Base-by-base conservation (phyloP, 192 early-diverging fungal species). In the Coemansia sp. region DNA sequence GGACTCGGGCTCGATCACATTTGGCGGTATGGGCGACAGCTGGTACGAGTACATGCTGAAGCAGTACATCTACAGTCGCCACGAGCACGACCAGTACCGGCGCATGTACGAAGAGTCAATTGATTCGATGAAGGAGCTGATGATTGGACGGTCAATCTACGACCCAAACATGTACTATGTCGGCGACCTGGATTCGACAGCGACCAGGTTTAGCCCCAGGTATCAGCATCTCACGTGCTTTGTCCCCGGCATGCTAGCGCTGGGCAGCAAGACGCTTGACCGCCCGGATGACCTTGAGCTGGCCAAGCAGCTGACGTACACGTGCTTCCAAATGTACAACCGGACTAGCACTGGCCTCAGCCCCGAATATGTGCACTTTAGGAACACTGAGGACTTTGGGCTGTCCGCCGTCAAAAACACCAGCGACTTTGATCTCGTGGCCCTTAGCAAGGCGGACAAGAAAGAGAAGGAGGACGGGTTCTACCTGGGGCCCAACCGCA, bases 281-380 rank as follows among this genome's bases (percentile, higher is more conserved):
- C 65, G 80, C 14, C 80, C 73, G 1, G 80, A 70, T 23, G 80
- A 81, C 53, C 45, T 81, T 56, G 69, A 72, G 47, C 55, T 81
- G 21, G 80, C 80, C 53, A 77, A 70, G 53, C 51, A 62, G 12
- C 64, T 81, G 54, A 58, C 66, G 1, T 65, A 78, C 30, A 78
- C 74, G 16, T 82, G 81, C 65, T 75, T 68, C 69, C 70, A 75
- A 47, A 91, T 92, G 88, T 95, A 95, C 73, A 81, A 78, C 31
- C 82, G 80, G 56, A 93, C 91, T 9, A 73, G 77, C 14, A 90
- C 92, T 0, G 90, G 92, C 1, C 77, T 98, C 33, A 85, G 92
- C 18, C 83, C 90, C 35, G 95, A 98, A 65, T 93, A 93, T 55
- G 92, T 91, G 33, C 90, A 85, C 28, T 91, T 91, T 80, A 81